phyloP scores from a whole-genome alignment of 495 filamentous ascomycete species.

The Tuber aestivum region DNA sequence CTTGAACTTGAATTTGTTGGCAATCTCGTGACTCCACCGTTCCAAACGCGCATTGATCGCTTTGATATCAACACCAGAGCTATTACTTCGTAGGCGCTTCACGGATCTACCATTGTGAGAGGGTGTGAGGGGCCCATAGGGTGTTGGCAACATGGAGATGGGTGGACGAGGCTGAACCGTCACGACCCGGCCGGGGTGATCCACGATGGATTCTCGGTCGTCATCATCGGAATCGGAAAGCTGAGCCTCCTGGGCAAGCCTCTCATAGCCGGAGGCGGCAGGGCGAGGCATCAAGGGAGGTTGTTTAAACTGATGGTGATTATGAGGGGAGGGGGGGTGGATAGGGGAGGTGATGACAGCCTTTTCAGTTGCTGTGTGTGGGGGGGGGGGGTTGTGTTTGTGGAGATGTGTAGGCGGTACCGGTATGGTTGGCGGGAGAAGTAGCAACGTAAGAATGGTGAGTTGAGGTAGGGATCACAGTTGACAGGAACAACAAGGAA shows the following conservation, averaged over 20 bases:
- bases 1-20: conserved; percentile 89
- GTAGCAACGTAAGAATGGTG: background rate
- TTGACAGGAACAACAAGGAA: background rate
- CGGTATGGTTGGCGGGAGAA: conserved; percentile 1
- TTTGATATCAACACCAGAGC: conserved; percentile 92
- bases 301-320: background rate
- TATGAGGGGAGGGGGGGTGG: background rate
- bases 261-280: conserved; percentile 40
- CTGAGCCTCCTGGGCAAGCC: conserved; percentile 40
- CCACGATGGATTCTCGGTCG: conserved; percentile 36
- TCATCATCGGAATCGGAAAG: conserved; percentile 42
- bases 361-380: background rate
- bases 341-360: background rate
- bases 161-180: conserved; percentile 35
- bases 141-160: conserved; percentile 35
- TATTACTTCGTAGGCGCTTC: conserved; percentile 57
- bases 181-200: conserved; percentile 37
- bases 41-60: conserved; percentile 96
- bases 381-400: background rate
- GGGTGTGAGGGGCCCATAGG: conserved; percentile 31
- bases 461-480: background rate
- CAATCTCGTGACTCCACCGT: conserved; percentile 96
- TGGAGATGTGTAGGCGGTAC: background rate
- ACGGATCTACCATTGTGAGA: conserved; percentile 34
- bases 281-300: conserved; percentile 38